Evolutionary conservation across 164 flowering plant genomes (phyloP), one percentile per base, ranked within the genome.

Genomic region (Magnolia sinica): DNA sequence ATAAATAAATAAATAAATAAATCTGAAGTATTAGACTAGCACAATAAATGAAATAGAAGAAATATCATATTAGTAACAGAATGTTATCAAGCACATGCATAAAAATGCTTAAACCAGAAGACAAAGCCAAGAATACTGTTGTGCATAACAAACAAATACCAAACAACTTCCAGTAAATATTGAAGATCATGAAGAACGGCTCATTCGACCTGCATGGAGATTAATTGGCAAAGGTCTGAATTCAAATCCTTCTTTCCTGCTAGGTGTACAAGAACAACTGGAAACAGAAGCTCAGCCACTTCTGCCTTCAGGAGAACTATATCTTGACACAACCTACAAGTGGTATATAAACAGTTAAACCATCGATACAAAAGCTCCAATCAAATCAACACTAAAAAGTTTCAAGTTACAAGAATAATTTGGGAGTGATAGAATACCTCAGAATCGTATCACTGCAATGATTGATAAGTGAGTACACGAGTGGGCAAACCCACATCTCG

Each of bases 401-500:
- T 55, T 55, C 16, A 55, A 55, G 52, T 49, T 73, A 68, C 18
- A 65, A 55, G 4, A 55, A 16, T 11, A 52, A 11, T 55, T 11
- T 55, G 45, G 13, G n/a, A 31, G 16, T 50, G 59, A 65, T 13
- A 3, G 64, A 18, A 24, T 83, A 92, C 98, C 98, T 91, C 73
- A 92, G 69, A 78, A 91, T 85, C 29, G 81, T 85, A 84, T 96
- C 98, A 82, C 83, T 82, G 73, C 89, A 89, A 77, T 86, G 87
- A 82, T 89, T 84, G 69, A 91, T 87, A 58, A 94, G 87, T 7
- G 90, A 85, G 83, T 85, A 87, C 72, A 86, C 90, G 72, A 96
- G 94, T 37, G 88, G 89, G 76, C 99, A 91, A 68, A 96, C 86
- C 99, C 99, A 96, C 67, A 29, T 82, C 77, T 94, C 95, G 85